Evolutionary conservation across 2,329 filamentous ascomycete genomes (phyloP), one percentile per base, ranked within the genome.

Genomic region (Emmonsiellopsis sp.): DNA sequence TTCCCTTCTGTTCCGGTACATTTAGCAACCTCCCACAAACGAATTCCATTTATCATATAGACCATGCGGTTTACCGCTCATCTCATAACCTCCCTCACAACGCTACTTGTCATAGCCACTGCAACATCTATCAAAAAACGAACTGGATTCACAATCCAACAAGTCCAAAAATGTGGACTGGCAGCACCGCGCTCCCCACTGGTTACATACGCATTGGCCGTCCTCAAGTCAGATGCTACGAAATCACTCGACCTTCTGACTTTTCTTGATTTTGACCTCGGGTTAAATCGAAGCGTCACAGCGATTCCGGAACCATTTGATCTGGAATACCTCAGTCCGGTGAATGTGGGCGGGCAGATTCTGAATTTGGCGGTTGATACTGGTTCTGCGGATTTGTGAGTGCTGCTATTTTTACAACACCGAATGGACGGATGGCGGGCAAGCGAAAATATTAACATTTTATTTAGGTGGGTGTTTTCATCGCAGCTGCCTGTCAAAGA

Each of bases 281-380:
- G 14, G 5, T 5, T 27, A 48, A 48, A 37, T 48, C 7, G 49
- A 10, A 55, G 55, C 13, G 55, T 57, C 55, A 54, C 67, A 27
- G 70, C 74, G 14, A 74, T 69, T 14, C 77, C 78, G 0, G 67
- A 75, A 55, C 60, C 68, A n/a, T 67, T 73, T 47, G 82, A 85
- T 57, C 69, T 71, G 3, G 76, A 83, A 63, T 85, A 83, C 54
- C 69, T 84, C 33, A 76, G 79, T 53, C 80, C 83, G 0, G 80
- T 89, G 46, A 75, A 72, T 2, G 73, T 89, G 57, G 87, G 86
- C 44, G 70, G 77, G 63, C 81, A 84, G 60, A 78, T 72, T 2
- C 65, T 88, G 57, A 77, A 82, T 55, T 66, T 90, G 56, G 84
- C 88, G 64, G 78, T 90, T 56, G 87, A 90, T 59, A 90, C 86